Evolutionary conservation across 2,329 filamentous ascomycete species (phyloP), one percentile per base, ranked within the genome.

Genomic region (Fusarium torulosum): DNA sequence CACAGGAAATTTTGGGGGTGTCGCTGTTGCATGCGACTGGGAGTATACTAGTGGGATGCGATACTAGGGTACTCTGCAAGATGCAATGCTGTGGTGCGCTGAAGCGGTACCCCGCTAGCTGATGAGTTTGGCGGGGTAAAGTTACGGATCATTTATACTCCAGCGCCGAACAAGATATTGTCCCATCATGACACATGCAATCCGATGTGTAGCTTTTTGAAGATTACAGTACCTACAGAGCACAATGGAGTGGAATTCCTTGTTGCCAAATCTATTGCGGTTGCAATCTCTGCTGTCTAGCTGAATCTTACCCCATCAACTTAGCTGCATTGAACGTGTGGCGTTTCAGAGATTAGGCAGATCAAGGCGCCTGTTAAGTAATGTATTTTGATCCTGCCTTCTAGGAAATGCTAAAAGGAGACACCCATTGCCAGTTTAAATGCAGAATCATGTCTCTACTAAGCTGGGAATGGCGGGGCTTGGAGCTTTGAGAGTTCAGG

Each of bases 1-100:
- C 80, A 81, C 79, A 78, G 73, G 74, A 75, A 79, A 79, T 77
- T 79, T 79, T 77, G 75, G 71, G 71, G 60, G 66, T 63, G 59
- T 58, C 38, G 65, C 71, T 66, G 56, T 41, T 65, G 41, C 38
- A 46, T 37, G 64, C 49, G 53, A 45, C 29, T 46, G 43, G 21
- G 21, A 23, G 40, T 8, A 47, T n/a, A n/a, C n/a, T n/a, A 46
- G 46, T 52, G 40, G 53, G 41, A 44, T 52, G 33, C 23, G 59
- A 56, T 70, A 70, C 37, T 43, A 42, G 40, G 59, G 50, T 67
- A 70, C 67, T 55, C 37, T 40, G 20, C 35, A 38, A 21, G 13
- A 29, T 21, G 27, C 41, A 43, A 35, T 13, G 17, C 14, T 35
- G n/a, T 33, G 31, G 62, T 50, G 21, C 7, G 23, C 3, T 27